Conservation (phyloP, 306 rosid genomes). For the Hippophae rhamnoides region DNA sequence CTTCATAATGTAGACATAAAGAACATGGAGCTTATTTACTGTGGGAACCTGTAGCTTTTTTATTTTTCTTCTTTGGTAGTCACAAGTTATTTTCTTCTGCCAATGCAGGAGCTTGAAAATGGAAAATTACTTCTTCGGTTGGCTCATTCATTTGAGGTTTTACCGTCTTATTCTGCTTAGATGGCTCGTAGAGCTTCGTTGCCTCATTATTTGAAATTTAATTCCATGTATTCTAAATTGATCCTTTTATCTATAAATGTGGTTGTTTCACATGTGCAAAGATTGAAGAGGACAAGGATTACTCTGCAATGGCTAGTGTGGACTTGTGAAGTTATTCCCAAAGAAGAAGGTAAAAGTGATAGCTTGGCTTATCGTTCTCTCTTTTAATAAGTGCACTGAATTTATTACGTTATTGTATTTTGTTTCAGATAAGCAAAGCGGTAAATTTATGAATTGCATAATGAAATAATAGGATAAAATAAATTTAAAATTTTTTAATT, state of each 20-base stretch:
- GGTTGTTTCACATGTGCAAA: slow-evolving; percentile 25
- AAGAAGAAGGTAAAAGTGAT: slow-evolving; percentile 38
- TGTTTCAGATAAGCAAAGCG: slow-evolving; percentile 54
- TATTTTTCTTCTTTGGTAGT: background rate
- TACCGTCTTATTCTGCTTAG: slow-evolving; percentile 2
- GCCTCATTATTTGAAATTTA: slow-evolving; percentile 2
- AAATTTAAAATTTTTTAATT: too few relatives aligned
- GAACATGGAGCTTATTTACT: background rate
- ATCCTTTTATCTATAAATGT: background rate
- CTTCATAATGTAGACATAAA: too few relatives aligned
- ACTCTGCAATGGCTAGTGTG: slow-evolving; percentile 51
- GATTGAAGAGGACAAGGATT: slow-evolving; percentile 76
- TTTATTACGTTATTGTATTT: background rate
- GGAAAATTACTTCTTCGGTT: slow-evolving; percentile 71
- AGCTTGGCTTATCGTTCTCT: background rate
- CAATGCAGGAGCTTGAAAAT: slow-evolving; percentile 61
- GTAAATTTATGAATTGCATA: background rate
- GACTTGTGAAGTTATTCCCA: slow-evolving; percentile 64
- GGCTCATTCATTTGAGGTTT: slow-evolving; percentile 82
- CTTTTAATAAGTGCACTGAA: too few relatives aligned
- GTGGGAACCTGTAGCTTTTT: background rate
- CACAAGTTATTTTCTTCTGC: slow-evolving; percentile 5
- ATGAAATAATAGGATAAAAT: too few relatives aligned
- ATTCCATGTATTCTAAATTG: slow-evolving; percentile 9
- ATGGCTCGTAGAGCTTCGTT: slow-evolving; percentile 1